phyloP scores from a whole-genome alignment of 2,329 filamentous ascomycete species.

The Fusarium longipes region DNA sequence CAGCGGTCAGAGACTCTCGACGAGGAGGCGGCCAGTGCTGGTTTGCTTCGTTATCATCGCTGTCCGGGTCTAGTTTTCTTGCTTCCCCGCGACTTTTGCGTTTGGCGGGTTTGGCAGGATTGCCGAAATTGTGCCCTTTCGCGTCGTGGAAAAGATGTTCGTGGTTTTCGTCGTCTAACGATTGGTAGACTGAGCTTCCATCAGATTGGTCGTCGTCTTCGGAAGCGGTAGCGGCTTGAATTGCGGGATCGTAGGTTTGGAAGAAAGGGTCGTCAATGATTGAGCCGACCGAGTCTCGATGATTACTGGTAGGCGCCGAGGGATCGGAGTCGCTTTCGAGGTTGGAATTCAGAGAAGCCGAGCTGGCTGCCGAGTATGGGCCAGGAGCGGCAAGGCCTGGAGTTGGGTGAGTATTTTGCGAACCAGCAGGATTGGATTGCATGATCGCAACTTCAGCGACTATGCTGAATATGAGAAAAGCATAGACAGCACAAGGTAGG shows the following conservation, averaged over 20 bases:
- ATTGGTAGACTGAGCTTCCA: conserved; percentile 45
- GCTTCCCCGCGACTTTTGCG: conserved; percentile 33
- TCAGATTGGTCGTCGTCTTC: conserved; percentile 41
- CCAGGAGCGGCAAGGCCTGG: conserved; percentile 39
- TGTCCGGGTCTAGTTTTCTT: conserved; percentile 35
- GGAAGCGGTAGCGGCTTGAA: conserved; percentile 44
- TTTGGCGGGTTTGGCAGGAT: conserved; percentile 10
- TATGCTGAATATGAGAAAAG: conserved; percentile 39
- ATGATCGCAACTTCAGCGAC: conserved; percentile 49
- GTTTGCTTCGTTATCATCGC: conserved; percentile 44
- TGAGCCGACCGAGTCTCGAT: conserved; percentile 63
- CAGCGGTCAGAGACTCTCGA: conserved; percentile 61
- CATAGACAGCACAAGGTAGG: conserved; percentile 38
- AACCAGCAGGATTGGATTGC: conserved; percentile 44
- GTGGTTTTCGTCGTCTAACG: conserved; percentile 46
- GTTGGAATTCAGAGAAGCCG: conserved; percentile 41
- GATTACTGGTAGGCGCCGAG: conserved; percentile 31
- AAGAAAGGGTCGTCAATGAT: conserved; percentile 68
- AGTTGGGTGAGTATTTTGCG: conserved; percentile 43
- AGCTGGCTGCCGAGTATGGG: conserved; percentile 27
- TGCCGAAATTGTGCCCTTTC: conserved; percentile 18
- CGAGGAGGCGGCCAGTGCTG: conserved; percentile 59
- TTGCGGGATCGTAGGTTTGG: conserved; percentile 56
- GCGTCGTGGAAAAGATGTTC: conserved; percentile 49
- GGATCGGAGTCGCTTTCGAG: conserved; percentile 40